These are phyloP conservation scores for Digitaria exilis DNA, from an alignment of 202 grass and related monocot species.

Conservation along the genomic window DNA sequence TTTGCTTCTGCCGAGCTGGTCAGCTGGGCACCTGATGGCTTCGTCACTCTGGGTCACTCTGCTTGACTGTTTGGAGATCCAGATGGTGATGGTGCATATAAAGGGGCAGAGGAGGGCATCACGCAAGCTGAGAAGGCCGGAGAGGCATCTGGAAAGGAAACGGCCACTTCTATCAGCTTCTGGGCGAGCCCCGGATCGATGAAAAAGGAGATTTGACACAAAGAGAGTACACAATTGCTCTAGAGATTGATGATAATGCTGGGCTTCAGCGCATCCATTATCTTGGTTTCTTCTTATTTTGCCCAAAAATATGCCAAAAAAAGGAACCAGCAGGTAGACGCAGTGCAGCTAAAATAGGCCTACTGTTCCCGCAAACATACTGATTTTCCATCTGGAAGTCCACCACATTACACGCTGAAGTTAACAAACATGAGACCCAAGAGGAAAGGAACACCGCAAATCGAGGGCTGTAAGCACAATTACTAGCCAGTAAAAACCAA, in stretches of 20 bases:
- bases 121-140: neutral
- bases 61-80: neutral
- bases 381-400: neutral
- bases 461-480: neutral
- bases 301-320: neutral
- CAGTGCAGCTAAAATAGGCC: neutral
- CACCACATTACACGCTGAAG: neutral
- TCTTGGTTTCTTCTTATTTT: neutral
- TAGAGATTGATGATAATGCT: neutral
- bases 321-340: too few relatives aligned
- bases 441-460: neutral
- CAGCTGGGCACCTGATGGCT: neutral
- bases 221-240: neutral
- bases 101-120: neutral
- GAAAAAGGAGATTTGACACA: conserved; percentile 20
- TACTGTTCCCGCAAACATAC: too few relatives aligned
- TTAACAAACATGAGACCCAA: neutral
- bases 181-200: neutral
- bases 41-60: neutral
- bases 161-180: conserved; percentile 33
- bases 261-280: neutral
- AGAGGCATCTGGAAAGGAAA: conserved; percentile 28
- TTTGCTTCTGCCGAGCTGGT: neutral
- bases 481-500: neutral
- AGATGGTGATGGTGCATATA: conserved; percentile 11